phyloP scores from a whole-genome alignment of 306 rosid genomes.

The Dicorynia guianensis region DNA sequence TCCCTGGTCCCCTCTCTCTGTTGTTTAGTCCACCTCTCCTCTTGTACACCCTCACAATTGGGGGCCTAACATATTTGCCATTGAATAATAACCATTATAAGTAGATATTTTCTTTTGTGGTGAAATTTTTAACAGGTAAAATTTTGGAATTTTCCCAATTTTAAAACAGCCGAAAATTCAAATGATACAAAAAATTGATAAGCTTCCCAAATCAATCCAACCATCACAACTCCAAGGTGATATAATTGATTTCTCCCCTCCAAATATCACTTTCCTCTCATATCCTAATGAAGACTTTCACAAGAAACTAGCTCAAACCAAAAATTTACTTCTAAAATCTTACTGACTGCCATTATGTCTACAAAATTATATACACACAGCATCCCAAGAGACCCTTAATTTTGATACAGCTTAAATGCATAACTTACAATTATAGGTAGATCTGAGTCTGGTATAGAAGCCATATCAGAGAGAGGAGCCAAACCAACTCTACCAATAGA shows the following conservation, averaged over 20 bases:
- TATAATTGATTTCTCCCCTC: neutral
- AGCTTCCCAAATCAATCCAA: constrained; percentile 25
- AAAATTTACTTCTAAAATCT: neutral
- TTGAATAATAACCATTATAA: no score
- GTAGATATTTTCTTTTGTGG: no score
- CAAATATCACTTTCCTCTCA: constrained; percentile 6
- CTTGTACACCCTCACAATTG: no score
- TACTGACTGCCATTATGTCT: neutral
- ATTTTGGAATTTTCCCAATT: neutral
- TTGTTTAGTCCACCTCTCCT: no score
- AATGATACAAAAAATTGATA: constrained; percentile 20
- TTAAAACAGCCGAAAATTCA: constrained; percentile 28
- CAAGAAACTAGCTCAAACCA: neutral
- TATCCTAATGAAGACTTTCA: neutral
- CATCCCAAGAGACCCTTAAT: neutral
- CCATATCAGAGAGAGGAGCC: constrained; percentile 48
- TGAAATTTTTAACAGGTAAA: no score
- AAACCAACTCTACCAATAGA: constrained; percentile 53
- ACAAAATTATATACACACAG: neutral
- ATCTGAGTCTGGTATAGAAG: constrained; percentile 59
- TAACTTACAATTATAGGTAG: constrained; percentile 73
- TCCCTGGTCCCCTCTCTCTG: no score
- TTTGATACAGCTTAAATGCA: constrained; percentile 22
- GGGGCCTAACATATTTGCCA: no score
- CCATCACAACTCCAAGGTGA: neutral